These are phyloP conservation scores for Colletotrichum sp. DNA, from an alignment of 2,329 filamentous ascomycete species.

Conservation along the genomic window DNA sequence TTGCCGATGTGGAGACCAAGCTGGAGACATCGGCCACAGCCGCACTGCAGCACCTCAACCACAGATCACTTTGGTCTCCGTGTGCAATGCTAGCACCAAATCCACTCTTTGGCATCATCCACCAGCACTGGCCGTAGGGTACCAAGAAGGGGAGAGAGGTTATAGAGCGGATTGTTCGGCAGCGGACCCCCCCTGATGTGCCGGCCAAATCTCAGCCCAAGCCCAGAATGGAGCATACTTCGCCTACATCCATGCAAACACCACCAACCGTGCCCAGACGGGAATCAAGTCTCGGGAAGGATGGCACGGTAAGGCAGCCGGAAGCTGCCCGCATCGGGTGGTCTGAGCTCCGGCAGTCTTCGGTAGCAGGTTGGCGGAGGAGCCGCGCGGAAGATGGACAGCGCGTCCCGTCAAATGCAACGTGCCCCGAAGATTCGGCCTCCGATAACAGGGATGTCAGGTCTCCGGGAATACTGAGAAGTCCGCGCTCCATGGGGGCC, in stretches of 20 bases:
- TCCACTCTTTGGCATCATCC: slow-evolving; percentile 49
- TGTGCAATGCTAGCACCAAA: slow-evolving; percentile 38
- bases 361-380: neutral
- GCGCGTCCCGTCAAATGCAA: slow-evolving; percentile 10
- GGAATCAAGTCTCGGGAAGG: slow-evolving; percentile 12
- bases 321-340: neutral
- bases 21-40: slow-evolving; percentile 59
- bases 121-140: slow-evolving; percentile 58
- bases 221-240: neutral
- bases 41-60: slow-evolving; percentile 52
- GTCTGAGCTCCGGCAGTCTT: neutral
- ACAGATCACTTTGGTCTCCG: slow-evolving; percentile 57
- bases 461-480: neutral
- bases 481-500: slow-evolving; percentile 10
- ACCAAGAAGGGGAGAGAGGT: slow-evolving; percentile 45
- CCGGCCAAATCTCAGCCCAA: neutral
- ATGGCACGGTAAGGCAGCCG: neutral
- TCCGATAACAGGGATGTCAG: neutral
- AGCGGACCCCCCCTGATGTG: neutral
- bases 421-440: neutral
- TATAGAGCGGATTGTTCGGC: slow-evolving; percentile 37
- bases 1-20: slow-evolving; percentile 48
- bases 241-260: neutral
- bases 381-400: neutral
- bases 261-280: slow-evolving; percentile 7